phyloP scores from a whole-genome alignment of 441 rosid species.

The Corymbia calophylla region DNA sequence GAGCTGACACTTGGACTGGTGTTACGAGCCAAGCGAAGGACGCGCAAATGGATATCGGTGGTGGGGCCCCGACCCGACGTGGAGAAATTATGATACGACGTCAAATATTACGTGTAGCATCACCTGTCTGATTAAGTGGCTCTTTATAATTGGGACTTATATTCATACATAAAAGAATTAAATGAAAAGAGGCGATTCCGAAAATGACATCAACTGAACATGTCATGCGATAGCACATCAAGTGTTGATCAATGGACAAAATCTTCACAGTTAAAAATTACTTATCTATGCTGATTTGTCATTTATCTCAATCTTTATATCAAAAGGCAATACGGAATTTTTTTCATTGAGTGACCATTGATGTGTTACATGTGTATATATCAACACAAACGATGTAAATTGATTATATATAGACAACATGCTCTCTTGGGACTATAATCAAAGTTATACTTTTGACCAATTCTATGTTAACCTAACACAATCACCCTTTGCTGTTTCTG shows the following conservation, averaged over 20 bases:
- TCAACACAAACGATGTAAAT: rapidly evolving
- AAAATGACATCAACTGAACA: no score
- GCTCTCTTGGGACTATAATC: rapidly evolving
- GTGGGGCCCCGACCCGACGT: background rate
- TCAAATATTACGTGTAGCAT: no score
- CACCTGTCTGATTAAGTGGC: background rate
- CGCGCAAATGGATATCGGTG: background rate
- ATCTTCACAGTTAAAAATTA: no score
- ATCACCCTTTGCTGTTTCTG: background rate
- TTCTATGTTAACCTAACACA: background rate
- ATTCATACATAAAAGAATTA: background rate
- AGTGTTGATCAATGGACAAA: background rate
- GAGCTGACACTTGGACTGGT: background rate
- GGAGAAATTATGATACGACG: background rate
- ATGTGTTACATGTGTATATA: rapidly evolving
- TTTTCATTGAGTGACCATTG: background rate
- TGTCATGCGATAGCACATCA: no score
- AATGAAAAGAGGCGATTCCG: background rate
- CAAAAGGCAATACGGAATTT: no score
- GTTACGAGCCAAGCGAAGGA: background rate
- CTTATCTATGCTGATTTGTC: rapidly evolving
- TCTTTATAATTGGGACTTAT: no score
- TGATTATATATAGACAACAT: no score
- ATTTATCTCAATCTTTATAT: no score
- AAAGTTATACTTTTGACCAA: background rate